Base-by-base conservation (phyloP, 305 asterid species). In the Solanum chacoense region DNA sequence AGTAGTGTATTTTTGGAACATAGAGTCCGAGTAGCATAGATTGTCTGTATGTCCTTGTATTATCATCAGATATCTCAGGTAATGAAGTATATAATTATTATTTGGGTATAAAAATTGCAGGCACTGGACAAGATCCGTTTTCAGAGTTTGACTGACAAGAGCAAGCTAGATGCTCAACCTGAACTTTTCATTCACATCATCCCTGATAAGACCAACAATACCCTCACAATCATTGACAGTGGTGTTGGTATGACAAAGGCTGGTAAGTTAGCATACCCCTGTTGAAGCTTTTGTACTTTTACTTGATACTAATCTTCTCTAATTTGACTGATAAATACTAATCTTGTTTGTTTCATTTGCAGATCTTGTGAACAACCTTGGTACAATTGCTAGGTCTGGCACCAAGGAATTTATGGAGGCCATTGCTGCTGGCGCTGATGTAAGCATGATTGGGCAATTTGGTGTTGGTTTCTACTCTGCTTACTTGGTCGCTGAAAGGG, bases 341-440 rank as follows among this genome's bases (percentile, higher is more conserved):
- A 69, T 85, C 26, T 16, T 63, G 3, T 63, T 59, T 88, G 75
- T 13, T 79, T 45, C 18, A 18, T 79, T 55, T 35, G 34, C 76
- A 88, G 89, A 89, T 76, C 20, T 89, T n/a, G 90, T 89, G 87
- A 89, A 89, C 67, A 89, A 89, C 81, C 83, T 89, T 8, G 90
- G 89, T 76, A 89, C 90, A 86, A 89, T 85, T 75, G 89, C 89
- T 36, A 89, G 90, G 89, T 89, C 90, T 0, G 90, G 86, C 11
- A 89, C 90, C 89, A 89, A 89, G 89, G 91, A 86, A 86, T 86
- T 89, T 67, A 89, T 89, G 91, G 91, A 89, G 31, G 91, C 87
- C 2, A 80, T 89, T 42, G 75, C 84, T 14, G 91, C 87, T n/a
- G 89, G 91, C 16, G 91, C 87, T 22, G 90, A 89, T 40, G 90